Base-by-base conservation (phyloP, 2,329 filamentous ascomycete genomes). In the Peltaster fructicola region DNA sequence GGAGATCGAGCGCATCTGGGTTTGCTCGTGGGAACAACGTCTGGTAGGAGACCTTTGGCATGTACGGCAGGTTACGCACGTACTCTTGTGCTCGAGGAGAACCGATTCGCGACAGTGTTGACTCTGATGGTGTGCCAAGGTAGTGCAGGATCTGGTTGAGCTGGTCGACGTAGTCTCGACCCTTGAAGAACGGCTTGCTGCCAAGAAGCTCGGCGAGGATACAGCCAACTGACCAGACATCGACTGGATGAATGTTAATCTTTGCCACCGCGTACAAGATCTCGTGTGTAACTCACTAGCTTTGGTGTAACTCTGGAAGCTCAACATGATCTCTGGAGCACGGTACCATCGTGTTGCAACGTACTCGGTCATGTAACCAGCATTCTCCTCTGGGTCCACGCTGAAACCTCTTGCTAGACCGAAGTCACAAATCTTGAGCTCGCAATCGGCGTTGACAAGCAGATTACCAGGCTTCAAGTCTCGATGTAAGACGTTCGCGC, bases 251-350 rank as follows among this genome's bases (percentile, higher is more conserved):
- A 14, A 14, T 28, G 35, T 37, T 12, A 36, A 24, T 15, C 19
- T 29, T 14, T 18, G 12, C 17, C 19, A 16, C 16, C 9, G 8
- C 21, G 18, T 9, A 20, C 12, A 18, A 8, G 20, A 14, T 5
- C 10, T 6, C 11, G 15, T 20, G 8, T 13, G 18, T 4, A 5
- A 85, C 84, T 29, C 71, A 95, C 88, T 98, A 41, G 88, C 88
- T 81, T 98, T 98, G 45, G 88, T 98, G 56, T 98, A 98, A 61
- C 82, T 93, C 57, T 95, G 85, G 69, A 98, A 98, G 61, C 82
- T 93, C 53, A 98, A 61, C 88, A 98, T 98, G 43, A 98, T 98
- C 55, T 98, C 88, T 4, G 88, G 88, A 3, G 88, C 88, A 56
- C 88, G 76, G 54, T 98, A 98, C 88, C 88, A 98, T 59, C 88